Percentiles rank a stretch among this genome's conserved stretches.
phyloP scores from a whole-genome alignment of 768 basidiomycete species.

The Suillus brevipes region DNA sequence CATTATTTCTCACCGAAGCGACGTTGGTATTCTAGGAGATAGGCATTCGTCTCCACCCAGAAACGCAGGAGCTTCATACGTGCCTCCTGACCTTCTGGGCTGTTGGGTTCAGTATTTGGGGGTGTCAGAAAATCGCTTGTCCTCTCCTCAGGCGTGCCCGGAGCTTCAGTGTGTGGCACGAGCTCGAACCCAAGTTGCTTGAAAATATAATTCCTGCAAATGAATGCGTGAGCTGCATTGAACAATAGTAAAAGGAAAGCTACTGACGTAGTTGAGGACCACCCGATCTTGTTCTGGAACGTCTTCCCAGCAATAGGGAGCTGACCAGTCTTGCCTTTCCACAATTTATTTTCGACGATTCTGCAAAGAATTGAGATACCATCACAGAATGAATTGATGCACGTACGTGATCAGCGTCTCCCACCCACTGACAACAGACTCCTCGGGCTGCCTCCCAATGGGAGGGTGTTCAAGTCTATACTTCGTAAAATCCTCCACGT shows the following conservation, averaged over 20 bases:
- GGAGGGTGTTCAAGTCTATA: conserved; percentile 64
- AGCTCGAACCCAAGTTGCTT: conserved; percentile 40
- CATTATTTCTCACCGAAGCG: conserved; percentile 39
- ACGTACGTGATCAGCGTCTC: conserved; percentile 71
- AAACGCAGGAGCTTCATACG: conserved; percentile 69
- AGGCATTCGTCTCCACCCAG: conserved; percentile 77
- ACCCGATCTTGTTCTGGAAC: conserved; percentile 68
- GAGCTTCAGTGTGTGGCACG: conserved; percentile 23
- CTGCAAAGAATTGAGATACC: conserved; percentile 35
- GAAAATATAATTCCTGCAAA: conserved; percentile 42
- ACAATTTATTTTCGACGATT: conserved; percentile 73
- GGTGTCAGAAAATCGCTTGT: conserved; percentile 50
- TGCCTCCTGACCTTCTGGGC: conserved; percentile 47
- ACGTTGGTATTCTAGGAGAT: conserved; percentile 59
- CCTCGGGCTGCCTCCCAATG: conserved; percentile 52
- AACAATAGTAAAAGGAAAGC: conserved; percentile 4
- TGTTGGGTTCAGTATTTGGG: conserved; percentile 51
- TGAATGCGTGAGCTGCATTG: conserved; percentile 13
- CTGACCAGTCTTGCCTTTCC: conserved; percentile 64
- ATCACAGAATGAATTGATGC: conserved; percentile 7
- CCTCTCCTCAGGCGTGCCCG: not conserved
- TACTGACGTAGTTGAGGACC: conserved; percentile 59
- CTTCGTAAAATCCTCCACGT: conserved; percentile 60
- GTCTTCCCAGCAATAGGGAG: conserved; percentile 53
- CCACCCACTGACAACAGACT: conserved; percentile 54